These are phyloP conservation scores for Trifolium dubium DNA, from an alignment of 306 rosid species.

Conservation along the genomic window DNA sequence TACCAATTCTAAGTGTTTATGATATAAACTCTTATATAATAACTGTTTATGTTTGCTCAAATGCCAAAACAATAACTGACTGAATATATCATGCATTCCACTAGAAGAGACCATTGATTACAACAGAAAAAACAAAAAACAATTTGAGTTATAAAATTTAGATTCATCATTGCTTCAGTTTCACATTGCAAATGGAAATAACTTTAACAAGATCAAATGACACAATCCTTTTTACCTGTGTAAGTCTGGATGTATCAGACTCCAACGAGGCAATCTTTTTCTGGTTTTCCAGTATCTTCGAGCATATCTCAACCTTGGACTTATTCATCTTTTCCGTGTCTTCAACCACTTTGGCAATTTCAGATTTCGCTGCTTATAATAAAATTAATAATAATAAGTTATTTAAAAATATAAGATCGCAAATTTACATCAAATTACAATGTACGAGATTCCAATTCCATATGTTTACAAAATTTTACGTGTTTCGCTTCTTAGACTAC, in stretches of 20 bases:
- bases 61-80: neutral
- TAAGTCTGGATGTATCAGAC: slow-evolving; percentile 64
- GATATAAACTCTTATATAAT: neutral
- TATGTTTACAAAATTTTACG: too few relatives aligned
- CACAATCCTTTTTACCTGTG: slow-evolving; percentile 56
- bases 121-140: neutral
- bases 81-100: slow-evolving; percentile 10
- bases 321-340: slow-evolving; percentile 61
- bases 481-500: neutral
- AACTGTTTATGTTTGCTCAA: neutral
- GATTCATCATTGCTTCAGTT: neutral
- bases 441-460: neutral
- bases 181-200: slow-evolving; percentile 15
- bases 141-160: neutral
- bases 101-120: slow-evolving; percentile 4
- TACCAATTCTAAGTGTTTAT: neutral
- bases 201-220: neutral
- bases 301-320: slow-evolving; percentile 75
- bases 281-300: slow-evolving; percentile 69
- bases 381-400: neutral
- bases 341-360: slow-evolving; percentile 48
- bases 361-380: slow-evolving; percentile 62
- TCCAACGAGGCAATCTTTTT: slow-evolving; percentile 61
- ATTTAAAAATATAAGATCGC: neutral
- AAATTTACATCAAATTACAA: neutral